Evolutionary conservation across 768 basidiomycete species (phyloP), one percentile per base, ranked within the genome.

Genomic region (Hygrophoropsis aurantiaca): DNA sequence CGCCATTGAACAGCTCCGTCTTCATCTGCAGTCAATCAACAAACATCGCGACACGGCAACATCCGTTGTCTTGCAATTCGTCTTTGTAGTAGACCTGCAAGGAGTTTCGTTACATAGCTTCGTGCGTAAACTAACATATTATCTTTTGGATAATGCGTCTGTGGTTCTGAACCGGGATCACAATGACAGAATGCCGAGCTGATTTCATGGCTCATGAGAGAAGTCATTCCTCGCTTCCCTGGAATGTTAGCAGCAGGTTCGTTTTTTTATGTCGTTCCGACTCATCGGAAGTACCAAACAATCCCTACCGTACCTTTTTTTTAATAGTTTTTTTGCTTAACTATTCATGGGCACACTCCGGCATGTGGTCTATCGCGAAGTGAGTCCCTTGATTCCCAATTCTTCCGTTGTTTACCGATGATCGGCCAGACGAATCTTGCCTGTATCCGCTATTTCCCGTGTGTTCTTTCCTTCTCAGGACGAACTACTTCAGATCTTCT

Each of bases 161-260:
- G 10, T 36, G 34, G 13, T 44, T 44, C 16, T 51, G 37, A 44
- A 51, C 42, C 44, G 13, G 7, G 27, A n/a, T n/a, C n/a, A n/a
- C n/a, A n/a, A n/a, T 44, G 16, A 23, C 54, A 88, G 82, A 78
- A 76, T 56, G 57, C 82, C 32, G 82, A 87, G 52, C 64, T 86
- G 6, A 69, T 85, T 36, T 71, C 75, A 16, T 90, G 84, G 83
- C 75, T 77, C 39, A 58, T 83, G 48, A 77, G 77, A 50, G 85
- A 90, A 54, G 72, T 85, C 24, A 72, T 84, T 35, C 85, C 86
- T 30, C 76, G 78, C 42, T 89, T 81, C 68, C 85, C 88, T 42
- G 87, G 87, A 44, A 79, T 90, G 80, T 67, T 90, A 24, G 85
- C 80, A 27, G 85, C 83, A 61, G 84, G 87, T 83, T 38, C 52